phyloP scores from a whole-genome alignment of 331 rosid genomes.

The Phaseolus coccineus region DNA sequence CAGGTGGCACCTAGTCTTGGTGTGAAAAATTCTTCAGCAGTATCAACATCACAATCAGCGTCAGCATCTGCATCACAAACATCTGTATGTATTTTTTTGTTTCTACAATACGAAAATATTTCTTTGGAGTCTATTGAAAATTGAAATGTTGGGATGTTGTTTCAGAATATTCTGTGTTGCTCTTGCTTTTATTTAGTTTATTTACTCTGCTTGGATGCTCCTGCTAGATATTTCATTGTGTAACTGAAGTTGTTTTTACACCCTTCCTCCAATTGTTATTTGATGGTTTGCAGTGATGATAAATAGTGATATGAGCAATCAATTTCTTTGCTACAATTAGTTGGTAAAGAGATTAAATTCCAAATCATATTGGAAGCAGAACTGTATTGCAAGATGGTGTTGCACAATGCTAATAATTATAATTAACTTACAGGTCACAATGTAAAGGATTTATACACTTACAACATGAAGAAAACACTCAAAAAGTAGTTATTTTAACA shows the following conservation, averaged over 20 bases:
- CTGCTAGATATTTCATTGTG: background rate
- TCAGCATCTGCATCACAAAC: slow-evolving; percentile 71
- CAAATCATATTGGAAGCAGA: slow-evolving; percentile 7
- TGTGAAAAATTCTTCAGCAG: slow-evolving; percentile 66
- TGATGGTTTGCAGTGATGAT: slow-evolving; percentile 37
- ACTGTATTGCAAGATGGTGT: slow-evolving; percentile 8
- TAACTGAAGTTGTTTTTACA: background rate
- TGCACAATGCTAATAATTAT: background rate
- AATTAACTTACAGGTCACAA: background rate
- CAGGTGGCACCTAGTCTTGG: slow-evolving; percentile 77
- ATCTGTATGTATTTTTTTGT: slow-evolving; percentile 67
- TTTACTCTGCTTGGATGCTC: background rate
- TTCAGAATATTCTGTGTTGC: slow-evolving; percentile 14
- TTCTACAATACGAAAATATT: slow-evolving; percentile 33
- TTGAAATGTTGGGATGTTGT: slow-evolving; percentile 19
- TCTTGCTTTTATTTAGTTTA: slow-evolving; percentile 21
- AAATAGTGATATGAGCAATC: slow-evolving; percentile 17
- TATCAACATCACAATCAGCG: slow-evolving; percentile 55
- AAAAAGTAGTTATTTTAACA: background rate
- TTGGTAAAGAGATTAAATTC: slow-evolving; percentile 21
- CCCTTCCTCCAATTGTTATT: background rate
- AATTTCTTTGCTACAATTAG: slow-evolving; percentile 20
- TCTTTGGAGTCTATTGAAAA: slow-evolving; percentile 18
- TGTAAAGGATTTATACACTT: slow-evolving; percentile 17
- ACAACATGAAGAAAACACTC: slow-evolving; percentile 4